Base-by-base conservation (phyloP, 495 filamentous ascomycete genomes). In the Emericellopsis terricola region DNA sequence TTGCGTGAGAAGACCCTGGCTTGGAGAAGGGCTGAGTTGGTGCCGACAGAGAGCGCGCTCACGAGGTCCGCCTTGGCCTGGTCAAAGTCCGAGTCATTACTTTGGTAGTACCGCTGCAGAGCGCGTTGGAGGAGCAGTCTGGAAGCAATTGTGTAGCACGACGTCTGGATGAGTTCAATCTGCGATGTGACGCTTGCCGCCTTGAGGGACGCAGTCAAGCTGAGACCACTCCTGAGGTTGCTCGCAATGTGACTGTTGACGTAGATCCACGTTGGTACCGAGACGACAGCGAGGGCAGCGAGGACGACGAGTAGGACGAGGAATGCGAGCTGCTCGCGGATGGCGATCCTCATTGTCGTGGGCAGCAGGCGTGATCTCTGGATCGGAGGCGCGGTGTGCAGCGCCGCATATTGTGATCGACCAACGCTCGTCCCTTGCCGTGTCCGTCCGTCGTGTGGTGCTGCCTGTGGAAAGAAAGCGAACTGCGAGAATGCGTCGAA, bases 141-240 rank as follows among this genome's bases (percentile, higher is more conserved):
- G 1, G 80, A 79, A 10, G 73, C 52, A 31, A 81, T 73, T 36
- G 71, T 69, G 28, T 63, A 57, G 42, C 74, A 77, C 19, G 67
- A 71, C 3, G 76, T 68, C 52, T 83, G 71, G 38, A 86, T 69
- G 27, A 87, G 62, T 21, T 76, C 60, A 17, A 91, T 64, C 46
- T 77, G 77, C 31, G 76, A 73, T n/a, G 73, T 55, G 23, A 94
- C 64, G 47, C 86, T 76, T 15, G 77, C 71, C 17, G 84, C 75
- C 51, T 92, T 93, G 48, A 93, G 69, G 9, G 76, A 80, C 11
- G 86, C 86, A 2, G 81, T 81, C 32, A 93, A 66, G 18, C 76
- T 55, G 19, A 92, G 68, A 23, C 69, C 64, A 29, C 60, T 57
- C 13, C 42, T 54, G 56, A 48, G 60, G 44, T 85, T 66, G 32